phyloP scores from a whole-genome alignment of 257 asterid genomes.

The Paulownia fortunei region DNA sequence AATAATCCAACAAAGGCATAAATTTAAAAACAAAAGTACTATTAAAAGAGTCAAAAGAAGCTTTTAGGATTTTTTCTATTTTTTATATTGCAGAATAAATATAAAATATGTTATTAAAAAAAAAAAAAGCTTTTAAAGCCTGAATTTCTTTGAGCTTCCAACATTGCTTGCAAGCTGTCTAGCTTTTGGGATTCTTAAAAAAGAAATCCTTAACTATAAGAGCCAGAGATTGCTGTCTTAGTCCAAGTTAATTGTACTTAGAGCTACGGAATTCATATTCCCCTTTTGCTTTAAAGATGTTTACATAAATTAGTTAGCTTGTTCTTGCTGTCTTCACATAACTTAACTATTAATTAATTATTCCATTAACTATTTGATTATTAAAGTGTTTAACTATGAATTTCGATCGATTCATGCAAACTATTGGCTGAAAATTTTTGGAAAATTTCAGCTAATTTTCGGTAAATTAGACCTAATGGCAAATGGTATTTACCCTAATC shows the following conservation, averaged over 20 bases:
- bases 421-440: background rate
- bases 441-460: background rate
- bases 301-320: background rate
- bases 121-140: background rate
- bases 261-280: slow-evolving; percentile 36
- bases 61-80: background rate
- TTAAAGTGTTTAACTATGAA: background rate
- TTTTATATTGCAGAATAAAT: background rate
- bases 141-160: slow-evolving; percentile 32
- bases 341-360: slow-evolving; percentile 25
- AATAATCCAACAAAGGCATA: background rate
- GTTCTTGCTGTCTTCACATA: slow-evolving; percentile 34
- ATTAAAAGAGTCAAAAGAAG: slow-evolving; percentile 2
- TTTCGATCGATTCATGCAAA: background rate
- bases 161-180: slow-evolving; percentile 55
- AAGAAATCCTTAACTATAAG: slow-evolving; percentile 5
- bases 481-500: background rate
- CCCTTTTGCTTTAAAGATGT: slow-evolving; percentile 29
- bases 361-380: background rate
- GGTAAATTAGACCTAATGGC: background rate
- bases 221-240: slow-evolving; percentile 20
- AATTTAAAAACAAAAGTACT: background rate
- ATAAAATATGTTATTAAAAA: background rate
- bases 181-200: slow-evolving; percentile 43
- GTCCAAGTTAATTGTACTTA: slow-evolving; percentile 42